Base-by-base conservation (phyloP, 1,284 basidiomycete genomes). In the Gymnopus androsaceus region DNA sequence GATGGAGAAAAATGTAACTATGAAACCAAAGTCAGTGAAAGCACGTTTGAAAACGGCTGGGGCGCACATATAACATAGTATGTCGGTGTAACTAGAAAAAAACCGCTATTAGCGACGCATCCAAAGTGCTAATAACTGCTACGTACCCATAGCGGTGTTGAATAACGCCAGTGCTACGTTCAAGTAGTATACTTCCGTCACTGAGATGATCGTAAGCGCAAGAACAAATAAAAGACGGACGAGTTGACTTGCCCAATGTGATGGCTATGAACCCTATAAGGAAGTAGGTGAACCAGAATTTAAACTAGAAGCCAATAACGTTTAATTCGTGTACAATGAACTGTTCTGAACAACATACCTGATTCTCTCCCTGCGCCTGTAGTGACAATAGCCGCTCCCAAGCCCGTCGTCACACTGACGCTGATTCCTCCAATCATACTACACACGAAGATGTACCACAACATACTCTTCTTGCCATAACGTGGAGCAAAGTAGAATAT, bases 141-240 rank as follows among this genome's bases (percentile, higher is more conserved):
- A 64, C 69, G 60, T 73, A 90, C 87, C 91, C 90, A 94, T 94
- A 54, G 92, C 88, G 55, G 91, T 93, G 72, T 98, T 98, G 81
- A 95, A 98, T 41, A 98, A 77, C 64, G 95, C 96, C 58, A 99
- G 85, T 19, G 96, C 96, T 66, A 95, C 91, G 76, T 98, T 99
- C 61, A 98, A 82, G 74, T 95, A 98, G 75, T 92, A 96, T 68
- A 98, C 93, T 72, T 98, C 94, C 58, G 89, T 87, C 51, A 95
- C 87, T 85, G 25, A 42, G 7, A 40, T 3, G 33, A 3, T 19
- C 9, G 36, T 31, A 14, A 52, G 36, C 27, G 2, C 11, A 40
- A 38, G 15, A 33, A 3, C 17, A 27, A n/a, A 49, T 4, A 40
- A 21, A 14, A 30, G 51, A 31, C 51, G 34, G 54, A 47, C 54